Evolutionary conservation across 2,329 filamentous ascomycete species (phyloP), one percentile per base, ranked within the genome.

Genomic region (Calonectria henricotiae): DNA sequence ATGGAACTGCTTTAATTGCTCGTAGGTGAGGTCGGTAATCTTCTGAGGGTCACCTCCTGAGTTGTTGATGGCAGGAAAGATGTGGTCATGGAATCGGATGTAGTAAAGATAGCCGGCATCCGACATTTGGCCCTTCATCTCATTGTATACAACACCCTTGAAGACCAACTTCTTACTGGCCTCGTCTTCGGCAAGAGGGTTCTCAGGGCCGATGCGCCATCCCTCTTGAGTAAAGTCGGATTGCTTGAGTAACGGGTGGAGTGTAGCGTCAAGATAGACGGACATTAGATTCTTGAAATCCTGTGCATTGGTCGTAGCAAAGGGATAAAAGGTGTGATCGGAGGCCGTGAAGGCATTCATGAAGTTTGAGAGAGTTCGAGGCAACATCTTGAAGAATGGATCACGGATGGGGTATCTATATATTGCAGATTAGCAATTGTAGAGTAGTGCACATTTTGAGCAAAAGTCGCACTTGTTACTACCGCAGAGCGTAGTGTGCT

Each of bases 101-200:
- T 98, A 98, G 85, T 94, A 99, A 0, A 98, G 86, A 78, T 99
- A 99, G 75, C 94, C 94, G 7, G 96, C 95, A 81, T 99, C 96
- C 2, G 96, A 98, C 92, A 98, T 97, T 80, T 98, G 95, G 0
- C 96, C 96, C 84, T 99, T 99, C 96, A 99, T 99, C 85, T 99
- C 96, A 79, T 99, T 99, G 85, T 98, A 98, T 0, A 98, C 96
- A 1, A 98, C 96, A 30, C 96, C 96, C 85, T 98, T 98, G 87
- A 98, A 98, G 0, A 98, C 94, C 46, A 97, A 84, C 73, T 90
- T 90, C 80, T 91, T 90, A 79, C 91, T 89, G 67, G 91, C 87
- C 77, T 80, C 85, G 11, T 81, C 80, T 71, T 82, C 87, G 1
- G 92, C 88, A 62, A 89, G 86, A 1, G 92, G 94, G 80, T 98